Percentiles rank a stretch among this genome's conserved stretches.
Evolutionary conservation across 1,284 basidiomycete species (phyloP).

Genomic region (Limonomyces culmigenus): DNA sequence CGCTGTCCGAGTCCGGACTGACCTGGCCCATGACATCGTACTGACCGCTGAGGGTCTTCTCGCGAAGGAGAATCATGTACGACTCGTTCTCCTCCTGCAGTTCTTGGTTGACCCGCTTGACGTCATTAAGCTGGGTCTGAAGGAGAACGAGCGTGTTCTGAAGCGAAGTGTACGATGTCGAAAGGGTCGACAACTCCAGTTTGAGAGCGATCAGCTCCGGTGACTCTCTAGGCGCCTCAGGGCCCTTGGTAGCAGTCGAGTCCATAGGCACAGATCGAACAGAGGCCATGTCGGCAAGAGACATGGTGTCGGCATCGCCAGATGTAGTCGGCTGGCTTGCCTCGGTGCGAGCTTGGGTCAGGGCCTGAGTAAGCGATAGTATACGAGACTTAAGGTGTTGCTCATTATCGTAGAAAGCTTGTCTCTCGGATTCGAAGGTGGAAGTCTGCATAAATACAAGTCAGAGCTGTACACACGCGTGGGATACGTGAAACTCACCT

Average conservation of each 20-base stretch:
- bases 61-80: slow-evolving; percentile 80
- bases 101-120: slow-evolving; percentile 67
- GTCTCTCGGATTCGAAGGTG: slow-evolving; percentile 71
- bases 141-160: slow-evolving; percentile 62
- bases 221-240: slow-evolving; percentile 51
- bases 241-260: slow-evolving; percentile 22
- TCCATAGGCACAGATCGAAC: too few relatives aligned
- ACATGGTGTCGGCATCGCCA: slow-evolving; percentile 19
- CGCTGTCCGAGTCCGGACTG: slow-evolving; percentile 20
- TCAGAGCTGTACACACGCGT: slow-evolving; percentile 4
- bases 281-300: slow-evolving; percentile 18
- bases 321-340: slow-evolving; percentile 14
- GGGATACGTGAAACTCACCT: slow-evolving; percentile 23
- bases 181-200: slow-evolving; percentile 65
- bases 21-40: slow-evolving; percentile 60
- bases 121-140: slow-evolving; percentile 58
- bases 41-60: slow-evolving; percentile 77
- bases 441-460: slow-evolving; percentile 29
- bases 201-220: slow-evolving; percentile 70
- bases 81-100: slow-evolving; percentile 89
- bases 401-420: slow-evolving; percentile 76
- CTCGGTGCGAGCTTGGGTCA: slow-evolving; percentile 28
- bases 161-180: slow-evolving; percentile 61
- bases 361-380: slow-evolving; percentile 52
- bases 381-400: slow-evolving; percentile 78